Evolutionary conservation across 257 asterid genomes (phyloP).

Genomic region (Coffea canephora): DNA sequence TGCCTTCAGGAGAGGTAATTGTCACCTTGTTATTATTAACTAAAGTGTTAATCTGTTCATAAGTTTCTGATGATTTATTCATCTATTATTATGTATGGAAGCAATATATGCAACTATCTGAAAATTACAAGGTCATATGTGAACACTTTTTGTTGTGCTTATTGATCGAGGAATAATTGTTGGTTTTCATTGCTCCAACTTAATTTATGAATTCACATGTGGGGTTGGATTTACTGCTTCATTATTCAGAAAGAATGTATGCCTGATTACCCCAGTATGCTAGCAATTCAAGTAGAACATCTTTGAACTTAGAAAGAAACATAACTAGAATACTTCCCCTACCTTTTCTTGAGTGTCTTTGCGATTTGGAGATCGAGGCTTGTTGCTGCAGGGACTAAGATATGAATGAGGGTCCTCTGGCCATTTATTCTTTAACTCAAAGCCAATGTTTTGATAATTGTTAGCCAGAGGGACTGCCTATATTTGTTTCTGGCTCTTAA

Average conservation of each 20-base stretch:
- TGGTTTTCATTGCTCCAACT: not conserved
- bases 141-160: not conserved
- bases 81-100: not conserved
- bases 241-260: not conserved
- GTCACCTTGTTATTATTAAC: not conserved
- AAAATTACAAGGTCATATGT: not conserved
- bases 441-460: not conserved
- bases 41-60: not conserved
- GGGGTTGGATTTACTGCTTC: not conserved
- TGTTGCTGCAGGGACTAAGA: not conserved
- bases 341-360: not conserved
- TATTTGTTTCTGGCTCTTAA: not conserved
- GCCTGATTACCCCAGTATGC: not conserved
- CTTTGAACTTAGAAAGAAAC: not conserved
- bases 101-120: not conserved
- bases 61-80: not conserved
- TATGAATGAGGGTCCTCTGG: not conserved
- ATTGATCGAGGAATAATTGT: not conserved
- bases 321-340: not conserved
- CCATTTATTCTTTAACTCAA: not conserved
- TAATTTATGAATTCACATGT: not conserved
- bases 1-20: slow-evolving; percentile 78
- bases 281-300: not conserved
- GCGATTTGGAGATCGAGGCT: not conserved
- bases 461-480: not conserved